Conservation (phyloP, 768 basidiomycete genomes). For the Hygrocybe punicea region DNA sequence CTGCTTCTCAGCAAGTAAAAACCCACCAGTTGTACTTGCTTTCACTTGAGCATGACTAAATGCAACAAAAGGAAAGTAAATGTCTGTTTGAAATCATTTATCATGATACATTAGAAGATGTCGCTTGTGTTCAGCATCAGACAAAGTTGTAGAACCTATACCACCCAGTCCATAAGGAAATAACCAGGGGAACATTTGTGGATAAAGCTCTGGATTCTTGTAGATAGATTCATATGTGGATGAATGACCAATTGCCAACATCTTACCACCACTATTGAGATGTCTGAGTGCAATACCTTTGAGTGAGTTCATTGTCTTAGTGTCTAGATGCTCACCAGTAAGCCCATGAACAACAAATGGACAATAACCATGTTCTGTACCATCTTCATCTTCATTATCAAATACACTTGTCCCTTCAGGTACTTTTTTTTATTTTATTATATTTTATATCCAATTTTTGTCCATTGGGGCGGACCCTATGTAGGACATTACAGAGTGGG, state of each 20-base stretch:
- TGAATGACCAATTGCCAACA: slow-evolving; percentile 21
- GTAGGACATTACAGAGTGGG: too few species aligned
- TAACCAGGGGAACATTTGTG: slow-evolving; percentile 34
- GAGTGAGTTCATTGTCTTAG: slow-evolving; percentile 12
- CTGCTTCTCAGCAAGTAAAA: slow-evolving; percentile 22
- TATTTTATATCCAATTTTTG: too few species aligned
- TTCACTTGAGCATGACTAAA: slow-evolving; percentile 43
- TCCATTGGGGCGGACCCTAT: too few species aligned
- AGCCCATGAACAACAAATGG: slow-evolving; percentile 41
- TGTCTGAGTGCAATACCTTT: slow-evolving; percentile 24
- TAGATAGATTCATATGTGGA: slow-evolving; percentile 16
- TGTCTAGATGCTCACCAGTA: slow-evolving; percentile 19
- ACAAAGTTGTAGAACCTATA: slow-evolving; percentile 13
- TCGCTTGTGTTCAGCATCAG: slow-evolving; percentile 20
- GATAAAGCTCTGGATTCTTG: slow-evolving; percentile 29
- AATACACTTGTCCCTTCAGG: slow-evolving; percentile 9
- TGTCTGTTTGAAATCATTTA: slow-evolving; percentile 38
- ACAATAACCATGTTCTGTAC: slow-evolving; percentile 28
- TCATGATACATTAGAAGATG: slow-evolving; percentile 37
- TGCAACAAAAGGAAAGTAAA: slow-evolving; percentile 34
- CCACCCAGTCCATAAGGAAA: slow-evolving; percentile 32
- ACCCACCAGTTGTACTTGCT: slow-evolving; percentile 24
- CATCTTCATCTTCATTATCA: slow-evolving; percentile 19
- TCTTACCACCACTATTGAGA: slow-evolving; percentile 11
- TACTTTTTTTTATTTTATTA: too few species aligned